A percentile compares a stretch with the other conserved stretches of the same genome.
Evolutionary conservation across 192 early-diverging fungal genomes (phyloP).

Genomic region (Podochytrium sp.): DNA sequence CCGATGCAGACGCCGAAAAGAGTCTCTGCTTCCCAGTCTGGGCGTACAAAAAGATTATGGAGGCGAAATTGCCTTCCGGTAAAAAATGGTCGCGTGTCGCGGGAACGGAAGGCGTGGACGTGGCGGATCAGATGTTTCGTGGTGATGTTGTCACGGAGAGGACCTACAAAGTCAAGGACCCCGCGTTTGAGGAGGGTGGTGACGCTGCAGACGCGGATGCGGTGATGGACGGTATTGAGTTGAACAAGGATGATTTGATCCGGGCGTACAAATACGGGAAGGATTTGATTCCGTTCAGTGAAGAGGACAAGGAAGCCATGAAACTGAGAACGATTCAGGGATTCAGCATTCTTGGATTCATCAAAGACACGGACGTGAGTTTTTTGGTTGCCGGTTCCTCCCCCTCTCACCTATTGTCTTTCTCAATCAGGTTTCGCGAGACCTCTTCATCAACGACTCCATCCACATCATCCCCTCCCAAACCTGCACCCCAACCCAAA

Average conservation of each 20-base stretch:
- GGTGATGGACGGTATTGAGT: background rate
- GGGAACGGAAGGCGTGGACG: slow-evolving; percentile 41
- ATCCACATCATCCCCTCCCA: slow-evolving; percentile 57
- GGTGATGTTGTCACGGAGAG: slow-evolving; percentile 42
- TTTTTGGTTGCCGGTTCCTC: no score
- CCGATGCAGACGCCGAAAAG: slow-evolving; percentile 40
- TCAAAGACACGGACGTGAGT: slow-evolving; percentile 49
- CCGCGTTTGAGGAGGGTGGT: slow-evolving; percentile 20
- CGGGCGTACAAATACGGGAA: slow-evolving; percentile 73
- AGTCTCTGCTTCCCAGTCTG: slow-evolving; percentile 56
- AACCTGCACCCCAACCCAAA: slow-evolving; percentile 32
- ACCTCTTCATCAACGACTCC: slow-evolving; percentile 58
- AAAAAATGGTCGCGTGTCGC: slow-evolving; percentile 70
- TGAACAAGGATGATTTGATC: slow-evolving; percentile 55
- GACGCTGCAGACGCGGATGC: background rate
- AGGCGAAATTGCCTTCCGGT: slow-evolving; percentile 56
- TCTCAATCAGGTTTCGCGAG: slow-evolving; percentile 55
- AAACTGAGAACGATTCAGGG: slow-evolving; percentile 61
- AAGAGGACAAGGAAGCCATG: slow-evolving; percentile 63
- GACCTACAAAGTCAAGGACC: slow-evolving; percentile 38
- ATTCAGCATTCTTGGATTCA: slow-evolving; percentile 66
- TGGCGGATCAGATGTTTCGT: slow-evolving; percentile 23
- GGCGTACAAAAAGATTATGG: slow-evolving; percentile 60
- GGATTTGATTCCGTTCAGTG: slow-evolving; percentile 63
- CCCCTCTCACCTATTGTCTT: no score